A percentile compares a stretch with the other conserved stretches of the same genome.
phyloP scores from a whole-genome alignment of 1,284 basidiomycete species.

The Fomitopsis schrenkii region DNA sequence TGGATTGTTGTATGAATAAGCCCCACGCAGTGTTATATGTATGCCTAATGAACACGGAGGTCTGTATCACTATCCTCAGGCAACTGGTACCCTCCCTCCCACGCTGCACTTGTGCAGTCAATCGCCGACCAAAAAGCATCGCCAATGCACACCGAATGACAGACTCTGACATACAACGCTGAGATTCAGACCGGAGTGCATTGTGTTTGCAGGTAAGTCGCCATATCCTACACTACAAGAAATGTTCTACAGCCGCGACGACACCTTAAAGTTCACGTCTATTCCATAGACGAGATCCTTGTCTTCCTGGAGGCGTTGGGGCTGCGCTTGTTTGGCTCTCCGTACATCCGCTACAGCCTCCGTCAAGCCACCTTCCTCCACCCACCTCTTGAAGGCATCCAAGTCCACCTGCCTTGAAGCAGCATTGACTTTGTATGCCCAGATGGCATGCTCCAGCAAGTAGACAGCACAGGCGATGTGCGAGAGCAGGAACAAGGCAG shows the following conservation, averaged over 20 bases:
- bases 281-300: background rate
- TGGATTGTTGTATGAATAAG: background rate
- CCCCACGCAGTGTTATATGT: no score
- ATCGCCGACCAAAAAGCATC: no score
- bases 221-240: background rate
- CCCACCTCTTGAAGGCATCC: conserved; percentile 57
- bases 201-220: no score
- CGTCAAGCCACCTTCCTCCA: conserved; percentile 45
- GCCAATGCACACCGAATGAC: no score
- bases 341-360: conserved; percentile 38
- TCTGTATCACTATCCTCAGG: no score
- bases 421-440: conserved; percentile 40
- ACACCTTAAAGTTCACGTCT: background rate
- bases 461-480: conserved; percentile 46
- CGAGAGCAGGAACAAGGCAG: conserved; percentile 54
- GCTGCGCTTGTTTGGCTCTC: conserved; percentile 23
- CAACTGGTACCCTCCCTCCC: no score
- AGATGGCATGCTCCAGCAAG: conserved; percentile 63
- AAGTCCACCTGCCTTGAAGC: conserved; percentile 36
- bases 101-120: no score
- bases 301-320: background rate
- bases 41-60: no score
- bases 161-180: no score
- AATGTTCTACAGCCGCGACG: background rate
- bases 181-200: no score